These are phyloP conservation scores for Podila clonocystis DNA, from an alignment of 192 early-diverging fungal species.

Conservation along the genomic window DNA sequence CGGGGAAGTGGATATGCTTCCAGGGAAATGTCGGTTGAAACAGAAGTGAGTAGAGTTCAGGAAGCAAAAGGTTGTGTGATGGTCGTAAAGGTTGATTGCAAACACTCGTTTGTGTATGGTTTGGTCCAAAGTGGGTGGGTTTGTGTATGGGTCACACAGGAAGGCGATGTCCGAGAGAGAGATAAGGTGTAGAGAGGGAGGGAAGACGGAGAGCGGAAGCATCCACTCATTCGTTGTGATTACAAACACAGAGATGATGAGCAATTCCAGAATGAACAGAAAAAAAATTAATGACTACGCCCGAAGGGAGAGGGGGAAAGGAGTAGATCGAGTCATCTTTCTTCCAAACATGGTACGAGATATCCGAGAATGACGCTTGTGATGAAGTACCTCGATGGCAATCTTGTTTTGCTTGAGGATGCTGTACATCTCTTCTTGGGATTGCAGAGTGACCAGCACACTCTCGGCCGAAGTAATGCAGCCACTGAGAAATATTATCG, in stretches of 20 bases:
- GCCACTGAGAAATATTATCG: slow-evolving; percentile 64
- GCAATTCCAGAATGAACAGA: slow-evolving; percentile 2
- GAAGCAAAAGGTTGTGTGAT: no score
- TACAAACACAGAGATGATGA: not conserved
- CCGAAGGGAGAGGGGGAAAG: no score
- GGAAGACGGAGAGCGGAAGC: no score
- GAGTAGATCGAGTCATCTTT: no score
- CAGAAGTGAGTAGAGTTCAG: no score
- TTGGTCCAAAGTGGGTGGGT: no score
- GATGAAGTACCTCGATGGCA: slow-evolving; percentile 43
- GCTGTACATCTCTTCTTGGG: slow-evolving; percentile 86
- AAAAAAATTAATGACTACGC: not conserved
- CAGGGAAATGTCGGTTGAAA: no score
- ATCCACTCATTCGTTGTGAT: no score
- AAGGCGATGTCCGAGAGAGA: not conserved
- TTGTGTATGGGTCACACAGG: no score
- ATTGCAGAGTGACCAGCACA: slow-evolving; percentile 92
- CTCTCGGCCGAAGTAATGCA: slow-evolving; percentile 99
- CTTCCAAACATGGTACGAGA: not conserved
- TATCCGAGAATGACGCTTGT: not conserved
- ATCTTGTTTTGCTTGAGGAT: slow-evolving; percentile 69
- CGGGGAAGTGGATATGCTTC: not conserved
- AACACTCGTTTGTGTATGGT: no score
- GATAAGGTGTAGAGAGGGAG: not conserved
- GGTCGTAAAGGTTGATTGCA: no score